Percentiles rank a stretch among this genome's conserved stretches.
Evolutionary conservation across 305 asterid species (phyloP).

Genomic region (Rubia tinctorum): DNA sequence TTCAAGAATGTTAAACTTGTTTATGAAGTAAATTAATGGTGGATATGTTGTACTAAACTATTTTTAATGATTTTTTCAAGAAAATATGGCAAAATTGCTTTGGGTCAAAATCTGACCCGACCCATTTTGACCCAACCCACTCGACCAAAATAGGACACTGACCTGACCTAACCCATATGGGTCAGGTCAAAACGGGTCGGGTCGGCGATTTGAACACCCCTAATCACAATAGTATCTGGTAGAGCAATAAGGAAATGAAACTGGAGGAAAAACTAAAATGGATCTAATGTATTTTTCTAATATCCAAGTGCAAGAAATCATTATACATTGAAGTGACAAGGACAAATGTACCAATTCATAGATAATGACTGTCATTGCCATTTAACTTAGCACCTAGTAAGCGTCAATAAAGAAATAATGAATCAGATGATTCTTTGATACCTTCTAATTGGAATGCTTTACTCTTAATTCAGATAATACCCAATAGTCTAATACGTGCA

Average conservation of each 20-base stretch:
- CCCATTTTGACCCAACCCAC: too few species aligned
- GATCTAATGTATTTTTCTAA: constrained; percentile 2
- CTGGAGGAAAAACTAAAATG: neutral
- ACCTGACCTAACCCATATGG: too few species aligned
- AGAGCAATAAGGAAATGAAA: neutral
- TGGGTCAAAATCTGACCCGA: too few species aligned
- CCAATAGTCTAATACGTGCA: constrained; percentile 4
- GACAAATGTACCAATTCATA: constrained; percentile 30
- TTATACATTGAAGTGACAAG: constrained; percentile 19
- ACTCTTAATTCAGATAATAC: constrained; percentile 11
- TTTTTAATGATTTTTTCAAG: too few species aligned
- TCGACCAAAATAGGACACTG: too few species aligned
- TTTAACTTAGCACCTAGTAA: constrained; percentile 30
- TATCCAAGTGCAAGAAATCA: constrained; percentile 14
- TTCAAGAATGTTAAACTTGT: too few species aligned
- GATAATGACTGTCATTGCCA: constrained; percentile 30
- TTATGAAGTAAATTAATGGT: too few species aligned
- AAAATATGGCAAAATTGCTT: too few species aligned
- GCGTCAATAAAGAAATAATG: constrained; percentile 24
- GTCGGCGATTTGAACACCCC: too few species aligned
- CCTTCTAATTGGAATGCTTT: constrained; percentile 12
- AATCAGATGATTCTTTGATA: constrained; percentile 31
- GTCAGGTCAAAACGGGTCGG: too few species aligned
- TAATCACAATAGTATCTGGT: too few species aligned
- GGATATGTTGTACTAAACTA: too few species aligned